Percentiles rank a stretch among this genome's conserved stretches.
Evolutionary conservation across 169 alveolate species (phyloP).

Genomic region (Cryptosporidium tyzzeri): DNA sequence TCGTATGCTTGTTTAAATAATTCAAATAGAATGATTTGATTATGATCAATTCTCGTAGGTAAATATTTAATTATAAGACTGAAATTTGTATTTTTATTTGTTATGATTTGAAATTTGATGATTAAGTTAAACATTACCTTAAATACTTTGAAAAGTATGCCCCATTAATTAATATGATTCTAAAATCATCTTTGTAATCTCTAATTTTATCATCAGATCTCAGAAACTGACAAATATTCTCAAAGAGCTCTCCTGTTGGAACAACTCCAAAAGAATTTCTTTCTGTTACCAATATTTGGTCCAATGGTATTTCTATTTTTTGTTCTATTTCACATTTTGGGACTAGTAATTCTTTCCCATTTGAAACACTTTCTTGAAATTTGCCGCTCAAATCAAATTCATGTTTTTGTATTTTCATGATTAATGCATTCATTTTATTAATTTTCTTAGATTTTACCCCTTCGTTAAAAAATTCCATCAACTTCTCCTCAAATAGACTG

Average conservation of each 20-base stretch:
- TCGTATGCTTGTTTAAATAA: conserved; percentile 31
- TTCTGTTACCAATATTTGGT: background rate
- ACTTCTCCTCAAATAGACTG: conserved; percentile 27
- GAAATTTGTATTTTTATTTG: background rate
- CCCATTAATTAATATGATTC: conserved; percentile 5
- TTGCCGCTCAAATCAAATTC: background rate
- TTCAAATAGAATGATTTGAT: background rate
- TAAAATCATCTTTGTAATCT: background rate
- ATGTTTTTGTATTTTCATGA: background rate
- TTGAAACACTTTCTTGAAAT: background rate
- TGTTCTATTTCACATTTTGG: conserved; percentile 39
- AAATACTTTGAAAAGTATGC: conserved; percentile 17
- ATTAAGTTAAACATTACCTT: conserved; percentile 8
- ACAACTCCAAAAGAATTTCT: background rate
- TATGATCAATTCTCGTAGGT: background rate
- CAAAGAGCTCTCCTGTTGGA: conserved; percentile 20
- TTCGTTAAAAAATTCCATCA: background rate
- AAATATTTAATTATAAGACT: conserved; percentile 11
- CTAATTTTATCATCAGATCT: background rate
- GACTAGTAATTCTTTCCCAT: background rate
- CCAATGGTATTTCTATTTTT: conserved; percentile 4
- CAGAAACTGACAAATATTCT: background rate
- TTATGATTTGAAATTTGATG: background rate
- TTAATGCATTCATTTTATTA: background rate
- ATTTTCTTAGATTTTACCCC: background rate